Base-by-base conservation (phyloP, 2,329 filamentous ascomycete genomes). In the Penicillium sp. region DNA sequence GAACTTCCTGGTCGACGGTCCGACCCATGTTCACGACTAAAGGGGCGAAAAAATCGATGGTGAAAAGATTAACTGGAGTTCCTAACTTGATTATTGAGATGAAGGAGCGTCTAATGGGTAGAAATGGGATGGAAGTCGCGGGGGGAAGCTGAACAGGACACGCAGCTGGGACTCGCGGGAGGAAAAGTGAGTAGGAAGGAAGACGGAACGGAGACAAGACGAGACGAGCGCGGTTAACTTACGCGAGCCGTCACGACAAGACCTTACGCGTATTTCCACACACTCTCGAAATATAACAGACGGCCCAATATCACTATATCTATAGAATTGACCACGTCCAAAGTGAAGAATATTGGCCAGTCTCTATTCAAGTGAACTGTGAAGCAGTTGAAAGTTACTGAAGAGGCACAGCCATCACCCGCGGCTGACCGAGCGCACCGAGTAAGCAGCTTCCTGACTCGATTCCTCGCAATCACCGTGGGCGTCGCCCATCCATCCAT, bases 1-100 rank as follows among this genome's bases (percentile, higher is more conserved):
- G 81, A 64, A 83, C 81, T 69, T 83, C 81, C 71, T 82, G 80
- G 74, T 83, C 81, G 70, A 82, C 80, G 48, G 81, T 82, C 61
- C 81, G 79, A 72, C 81, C 81, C 81, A 83, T 83, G 64, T 67
- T 76, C 70, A 70, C 61, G 66, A 70, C 56, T 67, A 64, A 69
- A 67, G 67, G 63, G 50, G 58, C 56, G 61, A 67, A 68, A 62
- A 67, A 70, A 64, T 69, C 64, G 68, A 70, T 68, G 63, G 60
- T 69, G 67, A 62, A 60, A 47, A 64, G 53, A 59, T 64, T 63
- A 41, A 8, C 56, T 31, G 49, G 56, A 49, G 35, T 47, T 19
- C 49, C 58, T 49, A 52, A 41, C 30, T 64, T 45, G 61, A 63
- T 41, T 60, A 65, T 61, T 19, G 56, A 63, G 64, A 65, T 66